Conservation (phyloP, 2,329 filamentous ascomycete genomes). For the Polytolypa hystricis region DNA sequence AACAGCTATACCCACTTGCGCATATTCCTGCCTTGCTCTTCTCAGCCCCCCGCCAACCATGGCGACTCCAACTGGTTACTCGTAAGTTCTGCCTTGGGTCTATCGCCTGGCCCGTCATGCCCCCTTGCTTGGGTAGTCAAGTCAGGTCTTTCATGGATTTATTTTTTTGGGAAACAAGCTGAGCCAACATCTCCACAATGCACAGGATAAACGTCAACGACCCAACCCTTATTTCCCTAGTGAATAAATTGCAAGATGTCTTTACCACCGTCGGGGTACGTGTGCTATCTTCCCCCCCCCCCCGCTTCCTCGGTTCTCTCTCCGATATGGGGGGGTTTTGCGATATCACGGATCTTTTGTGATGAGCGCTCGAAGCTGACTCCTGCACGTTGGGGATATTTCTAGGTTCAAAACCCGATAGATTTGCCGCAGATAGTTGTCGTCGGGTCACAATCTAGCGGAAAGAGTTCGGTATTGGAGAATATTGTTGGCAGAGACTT, state of each 20-base stretch:
- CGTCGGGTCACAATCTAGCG: constrained; percentile 95
- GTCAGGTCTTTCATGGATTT: too few relatives aligned
- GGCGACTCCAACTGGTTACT: constrained; percentile 35
- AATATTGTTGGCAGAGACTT: constrained; percentile 99
- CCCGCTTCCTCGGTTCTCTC: constrained; percentile 5
- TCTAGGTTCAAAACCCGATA: constrained; percentile 91
- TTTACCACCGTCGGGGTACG: constrained; percentile 87
- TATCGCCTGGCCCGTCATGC: too few relatives aligned
- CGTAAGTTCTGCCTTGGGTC: constrained; percentile 27
- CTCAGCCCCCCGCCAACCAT: constrained; percentile 34
- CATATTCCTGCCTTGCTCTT: too few relatives aligned
- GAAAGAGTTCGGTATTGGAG: constrained; percentile 97
- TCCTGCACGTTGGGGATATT: too few relatives aligned
- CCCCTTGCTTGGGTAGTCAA: too few relatives aligned
- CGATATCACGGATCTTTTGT: too few relatives aligned
- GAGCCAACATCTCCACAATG: constrained; percentile 2
- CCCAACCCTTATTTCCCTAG: constrained; percentile 62
- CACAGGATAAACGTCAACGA: constrained; percentile 60
- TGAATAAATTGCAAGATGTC: constrained; percentile 99
- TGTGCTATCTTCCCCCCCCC: constrained; percentile 14
- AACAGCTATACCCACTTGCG: too few relatives aligned
- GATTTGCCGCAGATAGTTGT: constrained; percentile 97
- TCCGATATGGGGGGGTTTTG: constrained; percentile 1
- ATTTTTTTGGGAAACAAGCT: too few relatives aligned
- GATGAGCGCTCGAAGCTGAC: too few relatives aligned